These are phyloP conservation scores for Camellia japonica DNA, from an alignment of 148 eudicot genomes.

Conservation along the genomic window DNA sequence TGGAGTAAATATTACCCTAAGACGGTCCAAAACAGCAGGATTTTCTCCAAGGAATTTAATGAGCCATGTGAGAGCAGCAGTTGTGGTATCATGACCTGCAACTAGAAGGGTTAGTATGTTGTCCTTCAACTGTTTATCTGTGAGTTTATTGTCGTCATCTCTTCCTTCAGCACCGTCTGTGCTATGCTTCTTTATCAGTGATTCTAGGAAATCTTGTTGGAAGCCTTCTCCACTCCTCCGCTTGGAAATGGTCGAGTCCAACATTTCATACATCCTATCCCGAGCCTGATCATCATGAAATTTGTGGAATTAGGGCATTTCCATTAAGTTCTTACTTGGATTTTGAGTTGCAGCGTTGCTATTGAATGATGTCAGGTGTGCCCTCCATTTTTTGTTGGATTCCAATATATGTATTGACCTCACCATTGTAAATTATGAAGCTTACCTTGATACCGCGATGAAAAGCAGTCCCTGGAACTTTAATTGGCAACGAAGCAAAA, in stretches of 20 bases:
- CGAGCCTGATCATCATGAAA: conserved; percentile 34
- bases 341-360: not conserved
- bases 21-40: conserved; percentile 36
- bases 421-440: not conserved
- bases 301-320: not conserved
- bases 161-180: conserved; percentile 24
- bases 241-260: conserved; percentile 33
- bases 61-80: conserved; percentile 48
- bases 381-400: not conserved
- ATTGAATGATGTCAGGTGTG: not conserved
- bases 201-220: conserved; percentile 42
- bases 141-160: conserved; percentile 35
- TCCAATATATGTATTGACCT: not conserved
- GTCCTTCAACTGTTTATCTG: conserved; percentile 42
- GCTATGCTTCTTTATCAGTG: conserved; percentile 34
- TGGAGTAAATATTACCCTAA: conserved; percentile 24
- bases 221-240: conserved; percentile 36
- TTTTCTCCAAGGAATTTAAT: conserved; percentile 44
- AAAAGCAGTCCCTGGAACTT: conserved; percentile 52
- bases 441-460: conserved; percentile 44
- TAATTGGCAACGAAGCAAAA: conserved; percentile 46
- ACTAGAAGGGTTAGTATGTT: conserved; percentile 46
- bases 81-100: conserved; percentile 53
- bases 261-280: conserved; percentile 44
- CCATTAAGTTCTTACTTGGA: not conserved